Conservation (phyloP, 2,329 filamentous ascomycete genomes). For the Ascochyta fabae region DNA sequence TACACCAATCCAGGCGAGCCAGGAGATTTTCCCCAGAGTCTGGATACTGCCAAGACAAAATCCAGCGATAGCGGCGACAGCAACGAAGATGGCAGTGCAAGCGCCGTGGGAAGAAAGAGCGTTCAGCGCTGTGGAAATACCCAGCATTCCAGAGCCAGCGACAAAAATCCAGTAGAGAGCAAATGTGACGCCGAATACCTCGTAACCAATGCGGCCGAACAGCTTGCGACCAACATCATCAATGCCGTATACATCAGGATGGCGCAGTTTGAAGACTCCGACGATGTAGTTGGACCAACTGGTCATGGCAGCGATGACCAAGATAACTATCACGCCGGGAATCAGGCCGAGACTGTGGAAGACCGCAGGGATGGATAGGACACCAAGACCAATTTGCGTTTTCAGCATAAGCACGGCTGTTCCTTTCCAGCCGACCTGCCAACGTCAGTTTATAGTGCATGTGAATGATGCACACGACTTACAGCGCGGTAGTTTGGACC, state of each 20-base stretch:
- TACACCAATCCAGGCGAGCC: slow-evolving; percentile 36
- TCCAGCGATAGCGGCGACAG: slow-evolving; percentile 65
- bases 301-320: slow-evolving; percentile 52
- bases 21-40: slow-evolving; percentile 31
- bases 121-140: slow-evolving; percentile 40
- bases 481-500: slow-evolving; percentile 64
- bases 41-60: slow-evolving; percentile 55
- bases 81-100: slow-evolving; percentile 69
- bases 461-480: slow-evolving; percentile 35
- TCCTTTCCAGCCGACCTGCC: slow-evolving; percentile 36
- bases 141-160: slow-evolving; percentile 72
- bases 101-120: slow-evolving; percentile 66
- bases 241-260: slow-evolving; percentile 64
- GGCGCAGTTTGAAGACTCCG: slow-evolving; percentile 61
- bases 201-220: slow-evolving; percentile 60
- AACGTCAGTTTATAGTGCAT: slow-evolving; percentile 50
- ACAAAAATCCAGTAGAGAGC: slow-evolving; percentile 61
- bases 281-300: slow-evolving; percentile 59
- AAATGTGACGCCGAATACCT: slow-evolving; percentile 50
- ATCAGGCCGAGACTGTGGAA: slow-evolving; percentile 57
- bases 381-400: slow-evolving; percentile 46
- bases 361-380: slow-evolving; percentile 58
- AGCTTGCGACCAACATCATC: slow-evolving; percentile 63
- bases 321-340: slow-evolving; percentile 56
- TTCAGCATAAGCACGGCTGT: slow-evolving; percentile 41